Evolutionary conservation across 2,329 filamentous ascomycete genomes (phyloP).

Genomic region (Pseudogymnoascus sp.): DNA sequence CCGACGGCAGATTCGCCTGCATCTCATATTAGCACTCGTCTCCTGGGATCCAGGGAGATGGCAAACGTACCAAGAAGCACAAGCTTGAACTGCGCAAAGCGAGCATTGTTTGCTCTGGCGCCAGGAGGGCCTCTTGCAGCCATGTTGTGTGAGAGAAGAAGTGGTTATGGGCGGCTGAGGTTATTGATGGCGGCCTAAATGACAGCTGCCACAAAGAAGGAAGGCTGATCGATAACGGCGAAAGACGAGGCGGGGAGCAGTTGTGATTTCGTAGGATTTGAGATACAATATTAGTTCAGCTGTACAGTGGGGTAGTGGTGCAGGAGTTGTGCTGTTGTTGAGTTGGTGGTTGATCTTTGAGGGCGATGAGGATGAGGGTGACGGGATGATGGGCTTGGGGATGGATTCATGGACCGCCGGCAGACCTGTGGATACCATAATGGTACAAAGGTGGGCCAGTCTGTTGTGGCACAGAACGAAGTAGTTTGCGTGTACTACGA

Average conservation of each 20-base stretch:
- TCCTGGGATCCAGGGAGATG: not conserved
- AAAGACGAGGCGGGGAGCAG: not conserved
- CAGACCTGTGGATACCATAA: not conserved
- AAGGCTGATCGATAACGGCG: not conserved
- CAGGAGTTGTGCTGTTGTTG: not conserved
- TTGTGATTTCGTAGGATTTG: not conserved
- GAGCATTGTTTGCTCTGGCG: conserved; percentile 59
- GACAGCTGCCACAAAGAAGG: not conserved
- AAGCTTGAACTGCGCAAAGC: conserved; percentile 98
- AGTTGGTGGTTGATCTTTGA: conserved; percentile 7
- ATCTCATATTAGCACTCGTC: conserved; percentile 32
- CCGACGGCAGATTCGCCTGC: conserved; percentile 95
- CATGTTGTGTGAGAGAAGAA: conserved; percentile 43
- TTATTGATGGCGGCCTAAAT: not conserved
- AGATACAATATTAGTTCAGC: not conserved
- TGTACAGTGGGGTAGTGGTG: conserved; percentile 3
- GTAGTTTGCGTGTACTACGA: not conserved
- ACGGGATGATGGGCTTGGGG: conserved; percentile 3
- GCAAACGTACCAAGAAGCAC: conserved; percentile 74
- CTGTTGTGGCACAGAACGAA: not conserved
- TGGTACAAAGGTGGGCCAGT: not conserved
- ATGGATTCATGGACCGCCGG: not conserved
- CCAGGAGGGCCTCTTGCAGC: conserved; percentile 66
- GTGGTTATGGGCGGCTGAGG: not conserved
- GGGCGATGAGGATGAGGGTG: not conserved